Percentiles rank a stretch among this genome's conserved stretches.
phyloP scores from a whole-genome alignment of 306 rosid species.

The Cyamopsis tetragonoloba region DNA sequence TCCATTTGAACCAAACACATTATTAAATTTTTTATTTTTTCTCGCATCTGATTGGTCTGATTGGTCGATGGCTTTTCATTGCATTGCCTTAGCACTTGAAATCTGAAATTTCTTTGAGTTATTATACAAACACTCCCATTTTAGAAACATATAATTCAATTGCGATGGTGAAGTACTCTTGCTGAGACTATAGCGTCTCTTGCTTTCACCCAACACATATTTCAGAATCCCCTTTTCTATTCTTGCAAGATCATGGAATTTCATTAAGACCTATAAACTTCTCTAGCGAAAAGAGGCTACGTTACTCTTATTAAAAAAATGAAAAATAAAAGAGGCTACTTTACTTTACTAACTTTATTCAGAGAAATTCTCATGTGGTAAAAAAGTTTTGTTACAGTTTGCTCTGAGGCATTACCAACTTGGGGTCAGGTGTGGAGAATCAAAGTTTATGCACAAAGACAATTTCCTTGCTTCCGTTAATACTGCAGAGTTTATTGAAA shows the following conservation, averaged over 20 bases:
- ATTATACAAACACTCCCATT: too few relatives aligned
- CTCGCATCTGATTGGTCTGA: too few relatives aligned
- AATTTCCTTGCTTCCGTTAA: constrained; percentile 1
- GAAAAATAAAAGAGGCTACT: background rate
- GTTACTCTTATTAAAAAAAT: too few relatives aligned
- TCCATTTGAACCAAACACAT: too few relatives aligned
- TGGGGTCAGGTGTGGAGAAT: background rate
- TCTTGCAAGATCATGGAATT: background rate
- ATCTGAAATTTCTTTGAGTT: background rate
- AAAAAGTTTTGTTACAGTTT: background rate
- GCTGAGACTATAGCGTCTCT: background rate
- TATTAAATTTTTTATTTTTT: too few relatives aligned
- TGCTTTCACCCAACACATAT: background rate
- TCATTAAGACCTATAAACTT: background rate
- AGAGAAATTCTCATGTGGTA: background rate
- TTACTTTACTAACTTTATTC: background rate
- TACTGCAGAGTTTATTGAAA: background rate
- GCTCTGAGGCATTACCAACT: background rate
- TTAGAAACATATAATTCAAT: too few relatives aligned
- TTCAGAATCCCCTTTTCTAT: background rate
- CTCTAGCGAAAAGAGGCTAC: background rate
- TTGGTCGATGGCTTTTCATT: too few relatives aligned
- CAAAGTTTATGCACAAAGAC: background rate
- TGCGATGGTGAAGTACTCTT: too few relatives aligned
- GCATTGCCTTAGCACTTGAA: background rate